Conservation (phyloP, 805 yeast species). For the Pichia membranifaciens region DNA sequence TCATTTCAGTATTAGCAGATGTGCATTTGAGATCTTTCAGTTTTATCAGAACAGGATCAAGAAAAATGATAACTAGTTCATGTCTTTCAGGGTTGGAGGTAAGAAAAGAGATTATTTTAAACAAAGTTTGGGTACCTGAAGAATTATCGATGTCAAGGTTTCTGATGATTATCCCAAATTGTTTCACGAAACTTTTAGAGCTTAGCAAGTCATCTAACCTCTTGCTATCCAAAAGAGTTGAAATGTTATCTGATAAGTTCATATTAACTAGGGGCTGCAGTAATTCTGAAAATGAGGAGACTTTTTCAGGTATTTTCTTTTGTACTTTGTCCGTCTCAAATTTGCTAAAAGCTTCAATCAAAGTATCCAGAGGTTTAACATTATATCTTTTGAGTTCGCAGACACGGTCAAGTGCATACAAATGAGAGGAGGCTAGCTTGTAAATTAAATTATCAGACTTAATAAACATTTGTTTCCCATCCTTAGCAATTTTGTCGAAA, state of each 20-base stretch:
- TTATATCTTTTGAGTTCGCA: not conserved
- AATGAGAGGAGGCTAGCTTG: slow-evolving; percentile 7
- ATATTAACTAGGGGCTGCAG: not conserved
- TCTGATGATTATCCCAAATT: slow-evolving; percentile 4
- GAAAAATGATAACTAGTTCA: slow-evolving; percentile 1
- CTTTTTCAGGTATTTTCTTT: not conserved
- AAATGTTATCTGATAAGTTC: slow-evolving; percentile 3
- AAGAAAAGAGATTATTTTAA: not conserved
- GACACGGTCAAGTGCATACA: not conserved
- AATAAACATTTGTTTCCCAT: slow-evolving; percentile 14
- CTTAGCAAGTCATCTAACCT: not conserved
- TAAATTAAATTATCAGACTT: slow-evolving; percentile 12
- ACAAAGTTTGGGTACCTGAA: not conserved
- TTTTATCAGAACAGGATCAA: slow-evolving; percentile 21
- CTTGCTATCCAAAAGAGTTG: not conserved
- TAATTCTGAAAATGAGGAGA: not conserved
- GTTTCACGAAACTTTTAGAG: not conserved
- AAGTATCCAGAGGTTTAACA: not conserved
- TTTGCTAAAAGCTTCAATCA: not conserved
- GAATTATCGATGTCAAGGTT: not conserved
- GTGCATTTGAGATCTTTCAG: slow-evolving; percentile 15
- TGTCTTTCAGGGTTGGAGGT: not conserved
- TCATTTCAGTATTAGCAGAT: slow-evolving; percentile 2
- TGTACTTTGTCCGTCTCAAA: not conserved
- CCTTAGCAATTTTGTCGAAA: slow-evolving; percentile 5